These are phyloP conservation scores for Solanum paucissectum DNA, from an alignment of 257 asterid genomes.

Conservation along the genomic window DNA sequence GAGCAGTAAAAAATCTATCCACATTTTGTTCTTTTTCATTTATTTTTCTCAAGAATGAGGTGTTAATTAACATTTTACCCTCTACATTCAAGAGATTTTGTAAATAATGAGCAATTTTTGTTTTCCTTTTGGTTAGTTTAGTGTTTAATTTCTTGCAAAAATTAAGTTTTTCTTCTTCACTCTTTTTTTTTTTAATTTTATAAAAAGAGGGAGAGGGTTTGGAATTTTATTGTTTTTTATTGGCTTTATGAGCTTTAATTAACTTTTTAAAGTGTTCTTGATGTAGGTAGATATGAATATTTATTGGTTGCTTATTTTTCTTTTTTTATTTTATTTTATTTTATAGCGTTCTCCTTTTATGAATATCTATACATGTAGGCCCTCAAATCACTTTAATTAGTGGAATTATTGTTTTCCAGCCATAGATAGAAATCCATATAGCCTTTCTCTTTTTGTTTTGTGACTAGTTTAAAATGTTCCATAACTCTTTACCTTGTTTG, in stretches of 20 bases:
- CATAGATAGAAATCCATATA: background rate
- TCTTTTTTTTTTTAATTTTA: background rate
- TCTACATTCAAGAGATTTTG: background rate
- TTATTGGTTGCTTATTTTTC: background rate
- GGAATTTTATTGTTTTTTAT: background rate
- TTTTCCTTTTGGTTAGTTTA: background rate
- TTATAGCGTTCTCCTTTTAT: background rate
- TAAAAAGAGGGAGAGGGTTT: background rate
- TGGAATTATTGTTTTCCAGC: background rate
- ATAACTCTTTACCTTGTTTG: background rate
- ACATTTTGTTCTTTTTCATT: background rate
- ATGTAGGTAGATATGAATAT: background rate
- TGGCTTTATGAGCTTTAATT: background rate
- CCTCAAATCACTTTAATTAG: background rate
- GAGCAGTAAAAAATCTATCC: rapidly evolving
- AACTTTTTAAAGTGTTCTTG: background rate
- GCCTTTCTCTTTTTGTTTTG: background rate
- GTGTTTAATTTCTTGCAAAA: background rate
- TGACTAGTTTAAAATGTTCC: background rate
- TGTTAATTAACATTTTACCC: background rate
- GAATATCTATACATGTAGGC: background rate
- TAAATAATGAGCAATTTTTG: background rate
- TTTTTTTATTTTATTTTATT: too few species aligned
- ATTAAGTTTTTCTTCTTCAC: too few species aligned
- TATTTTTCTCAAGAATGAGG: background rate